Evolutionary conservation across 2,329 filamentous ascomycete species (phyloP).

Genomic region (Lachnum nothofagi): DNA sequence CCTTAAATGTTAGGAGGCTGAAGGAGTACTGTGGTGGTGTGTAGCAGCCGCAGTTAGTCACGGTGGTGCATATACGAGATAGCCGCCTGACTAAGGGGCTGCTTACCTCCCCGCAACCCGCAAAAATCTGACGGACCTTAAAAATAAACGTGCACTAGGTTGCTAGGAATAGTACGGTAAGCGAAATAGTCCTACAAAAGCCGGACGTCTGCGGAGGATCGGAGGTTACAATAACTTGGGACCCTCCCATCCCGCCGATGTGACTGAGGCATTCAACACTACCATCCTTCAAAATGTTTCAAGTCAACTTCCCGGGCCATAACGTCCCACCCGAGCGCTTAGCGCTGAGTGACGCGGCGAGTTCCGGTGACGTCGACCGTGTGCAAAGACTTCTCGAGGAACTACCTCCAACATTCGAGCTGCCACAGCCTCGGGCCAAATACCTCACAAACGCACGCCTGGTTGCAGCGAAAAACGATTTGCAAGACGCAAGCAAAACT

Average conservation of each 20-base stretch:
- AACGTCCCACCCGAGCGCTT: neutral
- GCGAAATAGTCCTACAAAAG: no score
- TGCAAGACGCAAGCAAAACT: constrained; percentile 1
- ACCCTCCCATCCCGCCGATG: no score
- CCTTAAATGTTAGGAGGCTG: neutral
- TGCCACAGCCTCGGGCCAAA: constrained; percentile 1
- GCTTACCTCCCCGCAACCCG: no score
- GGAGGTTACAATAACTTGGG: no score
- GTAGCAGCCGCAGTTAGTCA: no score
- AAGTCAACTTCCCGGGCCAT: constrained; percentile 1
- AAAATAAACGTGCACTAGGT: no score
- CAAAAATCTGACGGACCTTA: no score
- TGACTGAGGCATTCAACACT: no score
- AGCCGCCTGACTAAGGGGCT: neutral
- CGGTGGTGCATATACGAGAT: neutral
- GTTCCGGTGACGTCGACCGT: neutral
- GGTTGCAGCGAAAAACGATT: neutral
- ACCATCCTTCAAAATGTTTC: no score
- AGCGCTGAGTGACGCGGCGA: neutral
- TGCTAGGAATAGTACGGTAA: no score
- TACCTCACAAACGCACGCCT: neutral
- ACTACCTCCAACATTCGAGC: neutral
- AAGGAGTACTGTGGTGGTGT: no score
- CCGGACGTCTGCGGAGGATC: no score
- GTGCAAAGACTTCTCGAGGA: neutral